Evolutionary conservation across 768 basidiomycete species (phyloP), one percentile per base, ranked within the genome.

Genomic region (Lactarius hengduanensis): DNA sequence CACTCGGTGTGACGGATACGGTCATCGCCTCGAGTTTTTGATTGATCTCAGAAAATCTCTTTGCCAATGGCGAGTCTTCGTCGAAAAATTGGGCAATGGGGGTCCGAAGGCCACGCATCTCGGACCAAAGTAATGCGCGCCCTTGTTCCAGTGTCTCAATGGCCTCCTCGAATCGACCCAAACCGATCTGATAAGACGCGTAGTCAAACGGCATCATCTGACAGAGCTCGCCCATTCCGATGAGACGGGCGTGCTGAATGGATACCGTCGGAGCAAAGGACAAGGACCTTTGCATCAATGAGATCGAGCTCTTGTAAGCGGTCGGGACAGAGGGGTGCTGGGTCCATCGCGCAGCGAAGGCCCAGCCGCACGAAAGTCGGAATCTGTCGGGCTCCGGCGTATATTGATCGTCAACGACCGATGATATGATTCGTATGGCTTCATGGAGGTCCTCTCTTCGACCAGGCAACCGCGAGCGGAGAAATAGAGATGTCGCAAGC

Each of bases 141-240:
- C 57, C 57, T 36, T 34, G 34, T 22, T 57, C 57, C 57, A 57
- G 36, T 6, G 34, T 34, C 57, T 57, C 57, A n/a, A 57, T 38
- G 4, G 36, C 57, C n/a, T 13, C 32, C 34, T 57, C 36, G 9
- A 57, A 20, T 22, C 10, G 32, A 22, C 57, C 36, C 11, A 34
- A 13, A 4, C n/a, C 57, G n/a, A 57, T 5, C 57, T 57, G 57
- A 57, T 57, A 34, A 2, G 36, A 38, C 11, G 34, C 57, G 20
- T 57, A 57, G 20, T 38, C 56, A 9, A 57, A 20, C 9, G 56
- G 34, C 34, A 38, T 10, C 3, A 0, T n/a, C 9, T 36, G 16
- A 30, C 32, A 34, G 6, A 8, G 1, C 11, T 18, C 4, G 55
- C 16, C 16, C 55, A 32, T 56, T 4, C 18, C 6, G 32, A 36